Base-by-base conservation (phyloP, 192 early-diverging fungal species). In the Backusella parvicylindrica region DNA sequence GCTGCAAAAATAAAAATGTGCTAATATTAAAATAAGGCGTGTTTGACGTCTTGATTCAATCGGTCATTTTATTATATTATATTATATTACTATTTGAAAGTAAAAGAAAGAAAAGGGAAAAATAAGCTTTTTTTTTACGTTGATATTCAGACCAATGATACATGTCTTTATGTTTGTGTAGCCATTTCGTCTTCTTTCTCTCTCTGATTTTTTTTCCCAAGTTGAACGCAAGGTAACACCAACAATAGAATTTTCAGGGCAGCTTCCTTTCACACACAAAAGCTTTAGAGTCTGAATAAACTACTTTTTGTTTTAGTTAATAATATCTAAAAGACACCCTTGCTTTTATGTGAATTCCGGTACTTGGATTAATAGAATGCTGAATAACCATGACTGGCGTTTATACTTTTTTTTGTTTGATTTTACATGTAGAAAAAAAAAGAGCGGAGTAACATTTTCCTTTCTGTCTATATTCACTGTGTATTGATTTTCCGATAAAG, bases 1-100 rank as follows among this genome's bases (percentile, higher is more conserved):
- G 91, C 38, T 89, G 86, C 64, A 92, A 86, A 38, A 90, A 83
- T 11, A 93, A 60, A 63, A 84, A 88, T 13, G 71, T 66, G 0
- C 37, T 75, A 78, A 92, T 68, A 76, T 87, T 88, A 63, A 85
- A 76, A 0, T 77, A 64, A 36, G 78, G 75, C 28, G 79, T 60
- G 49, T 71, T 76, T 2, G 79, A 28, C 2, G 21, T 40, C 21
- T 73, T 72, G n/a, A 33, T 36, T n/a, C 18, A 73, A 13, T 65
- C 32, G 1, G 65, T 33, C 76, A 77, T 77, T 35, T 38, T 36
- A 36, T 12, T 36, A 21, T 36, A 65, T 32, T n/a, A n/a, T n/a
- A n/a, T n/a, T n/a, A n/a, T 26, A 31, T 18, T 30, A 30, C 18
- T 30, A 0, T 21, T n/a, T 28, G 4, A 23, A 70, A 18, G 26